Evolutionary conservation across 1,139 yeast species (phyloP).

Genomic region (Debaryomyces sp.): DNA sequence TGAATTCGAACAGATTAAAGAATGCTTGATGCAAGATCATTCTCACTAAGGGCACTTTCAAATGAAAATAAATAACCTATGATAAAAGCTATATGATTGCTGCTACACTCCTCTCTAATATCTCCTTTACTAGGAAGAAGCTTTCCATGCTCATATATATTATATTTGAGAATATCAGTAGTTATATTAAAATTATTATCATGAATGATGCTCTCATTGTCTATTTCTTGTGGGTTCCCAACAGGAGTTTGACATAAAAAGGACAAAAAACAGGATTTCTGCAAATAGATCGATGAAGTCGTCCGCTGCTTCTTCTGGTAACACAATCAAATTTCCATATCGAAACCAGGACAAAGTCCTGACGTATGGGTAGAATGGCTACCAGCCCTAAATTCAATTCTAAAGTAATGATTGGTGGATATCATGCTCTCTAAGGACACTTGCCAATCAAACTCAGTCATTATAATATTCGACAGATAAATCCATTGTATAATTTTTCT

Average conservation of each 20-base stretch:
- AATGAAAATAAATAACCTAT: conserved; percentile 41
- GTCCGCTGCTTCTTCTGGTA: conserved; percentile 25
- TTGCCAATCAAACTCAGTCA: background rate
- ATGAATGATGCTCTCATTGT: conserved; percentile 14
- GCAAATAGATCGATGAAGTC: conserved; percentile 33
- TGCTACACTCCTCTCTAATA: conserved; percentile 28
- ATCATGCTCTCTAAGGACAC: background rate
- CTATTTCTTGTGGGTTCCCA: conserved; percentile 22
- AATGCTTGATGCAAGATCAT: conserved; percentile 27
- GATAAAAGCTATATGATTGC: conserved; percentile 32
- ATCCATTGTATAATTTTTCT: background rate
- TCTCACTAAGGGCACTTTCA: conserved; percentile 27
- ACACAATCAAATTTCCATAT: conserved; percentile 33
- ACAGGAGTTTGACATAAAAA: conserved; percentile 19
- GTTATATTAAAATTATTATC: conserved; percentile 26
- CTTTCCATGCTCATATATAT: conserved; percentile 27
- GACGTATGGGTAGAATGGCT: conserved; percentile 22
- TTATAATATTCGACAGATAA: background rate
- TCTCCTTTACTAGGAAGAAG: conserved; percentile 20
- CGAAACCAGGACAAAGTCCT: conserved; percentile 29
- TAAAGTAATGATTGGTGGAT: background rate
- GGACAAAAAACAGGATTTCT: conserved; percentile 36
- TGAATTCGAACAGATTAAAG: conserved; percentile 7
- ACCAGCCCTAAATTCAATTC: conserved; percentile 15
- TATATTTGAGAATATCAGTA: conserved; percentile 31